Base-by-base conservation (phyloP, 208 protist species). In the Leishmania tropica region DNA sequence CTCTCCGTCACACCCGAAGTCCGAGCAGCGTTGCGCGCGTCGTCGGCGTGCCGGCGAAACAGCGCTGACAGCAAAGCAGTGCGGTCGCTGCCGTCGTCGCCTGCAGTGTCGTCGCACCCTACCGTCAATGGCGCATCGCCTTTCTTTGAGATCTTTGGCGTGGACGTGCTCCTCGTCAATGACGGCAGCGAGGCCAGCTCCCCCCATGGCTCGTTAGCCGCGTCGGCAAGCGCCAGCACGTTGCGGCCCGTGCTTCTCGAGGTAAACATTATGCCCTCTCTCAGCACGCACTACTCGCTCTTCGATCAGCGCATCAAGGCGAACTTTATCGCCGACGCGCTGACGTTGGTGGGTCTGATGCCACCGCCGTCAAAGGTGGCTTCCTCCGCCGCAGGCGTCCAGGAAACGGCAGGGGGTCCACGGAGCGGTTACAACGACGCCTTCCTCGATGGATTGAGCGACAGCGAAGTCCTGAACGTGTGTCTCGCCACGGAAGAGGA, bases 141-240 rank as follows among this genome's bases (percentile, higher is more conserved):
- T 35, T 98, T 92, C 83, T 98, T 96, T 77, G 91, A 98, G 87
- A 70, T 97, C 2, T 98, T 95, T 71, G 95, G 95, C 24, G 93
- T 95, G 19, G 95, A 98, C 83, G 93, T 98, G 21, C 78, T 98
- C 21, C 84, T 98, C 6, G 51, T 81, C 21, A 31, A 53, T n/a
- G 67, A 79, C 15, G 54, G 54, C 24, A 60, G 42, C 31, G 19
- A 78, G 10, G 51, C 37, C 4, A 60, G 28, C 67, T 75, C 13
- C 15, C 60, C 2, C 3, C 28, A 53, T 65, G 45, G 31, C 11
- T 56, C 40, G 17, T 11, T 56, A 2, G 28, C n/a, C 5, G 80
- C 21, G 45, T 6, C 62, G 58, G 67, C 70, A n/a, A 35, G 37
- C 54, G 70, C 54, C 56, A 51, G 53, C 28, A 71, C 74, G 5